A percentile compares a stretch with the other conserved stretches of the same genome.
Conservation (phyloP, 306 rosid genomes). For the Cucurbita argyrosperma region DNA sequence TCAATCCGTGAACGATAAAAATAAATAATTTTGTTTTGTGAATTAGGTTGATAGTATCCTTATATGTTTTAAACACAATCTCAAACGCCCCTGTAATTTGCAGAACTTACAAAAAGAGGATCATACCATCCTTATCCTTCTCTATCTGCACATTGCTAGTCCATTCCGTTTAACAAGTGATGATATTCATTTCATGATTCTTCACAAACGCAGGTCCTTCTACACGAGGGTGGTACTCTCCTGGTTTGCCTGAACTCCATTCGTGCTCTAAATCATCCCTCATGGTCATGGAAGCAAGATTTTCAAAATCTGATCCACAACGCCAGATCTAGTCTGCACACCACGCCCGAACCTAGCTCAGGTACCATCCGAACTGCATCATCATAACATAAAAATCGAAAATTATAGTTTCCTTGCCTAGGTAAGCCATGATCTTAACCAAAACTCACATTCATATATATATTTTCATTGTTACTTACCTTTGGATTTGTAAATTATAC, state of each 20-base stretch:
- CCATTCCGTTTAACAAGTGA: not conserved
- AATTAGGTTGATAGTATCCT: not conserved
- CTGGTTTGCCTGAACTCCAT: constrained; percentile 88
- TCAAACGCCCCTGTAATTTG: not conserved
- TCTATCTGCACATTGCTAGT: not conserved
- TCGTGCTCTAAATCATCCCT: constrained; percentile 67
- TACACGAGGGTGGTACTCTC: constrained; percentile 93
- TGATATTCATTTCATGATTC: not conserved
- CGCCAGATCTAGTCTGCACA: constrained; percentile 27
- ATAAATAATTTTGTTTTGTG: not conserved
- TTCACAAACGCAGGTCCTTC: constrained; percentile 58
- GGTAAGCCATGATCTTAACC: not conserved
- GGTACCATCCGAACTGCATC: constrained; percentile 20
- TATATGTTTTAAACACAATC: not conserved
- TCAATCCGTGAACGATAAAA: too few relatives aligned
- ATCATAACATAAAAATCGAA: constrained; percentile 16
- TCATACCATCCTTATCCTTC: not conserved
- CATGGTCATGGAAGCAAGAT: constrained; percentile 86
- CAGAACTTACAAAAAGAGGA: not conserved
- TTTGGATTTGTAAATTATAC: not conserved
- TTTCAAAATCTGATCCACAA: constrained; percentile 19
- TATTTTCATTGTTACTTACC: not conserved
- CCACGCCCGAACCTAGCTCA: constrained; percentile 9
- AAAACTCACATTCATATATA: not conserved
- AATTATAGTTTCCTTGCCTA: not conserved